Evolutionary conservation across 805 yeast species (phyloP).

Genomic region (Saccharomycopsis fibuligera): DNA sequence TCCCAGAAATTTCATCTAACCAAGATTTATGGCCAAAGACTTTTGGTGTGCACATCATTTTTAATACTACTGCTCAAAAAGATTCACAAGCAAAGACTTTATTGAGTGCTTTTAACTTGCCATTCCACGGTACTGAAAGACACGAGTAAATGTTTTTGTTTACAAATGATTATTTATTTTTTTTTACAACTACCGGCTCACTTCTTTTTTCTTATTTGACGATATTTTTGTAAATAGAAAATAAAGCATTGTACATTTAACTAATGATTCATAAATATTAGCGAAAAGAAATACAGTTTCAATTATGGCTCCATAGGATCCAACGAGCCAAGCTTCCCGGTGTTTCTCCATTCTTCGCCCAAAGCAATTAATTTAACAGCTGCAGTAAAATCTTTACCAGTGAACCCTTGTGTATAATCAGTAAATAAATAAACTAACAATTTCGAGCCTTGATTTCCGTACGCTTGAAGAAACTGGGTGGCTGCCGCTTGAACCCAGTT

Average conservation of each 20-base stretch:
- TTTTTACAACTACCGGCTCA: neutral
- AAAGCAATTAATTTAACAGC: slow-evolving; percentile 71
- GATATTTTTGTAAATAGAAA: no score
- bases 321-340: slow-evolving; percentile 35
- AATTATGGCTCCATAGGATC: slow-evolving; percentile 10
- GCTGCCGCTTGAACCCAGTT: slow-evolving; percentile 94
- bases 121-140: slow-evolving; percentile 56
- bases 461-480: slow-evolving; percentile 43
- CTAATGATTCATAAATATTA: no score
- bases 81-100: slow-evolving; percentile 85
- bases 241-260: no score
- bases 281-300: neutral
- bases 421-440: slow-evolving; percentile 41
- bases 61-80: slow-evolving; percentile 84
- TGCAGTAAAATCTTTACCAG: slow-evolving; percentile 56
- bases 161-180: neutral
- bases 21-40: slow-evolving; percentile 85
- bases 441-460: slow-evolving; percentile 68
- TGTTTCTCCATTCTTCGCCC: slow-evolving; percentile 69
- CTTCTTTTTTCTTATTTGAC: no score
- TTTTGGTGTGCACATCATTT: slow-evolving; percentile 77
- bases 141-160: neutral
- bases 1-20: slow-evolving; percentile 91
- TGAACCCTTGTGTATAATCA: slow-evolving; percentile 48
- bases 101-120: slow-evolving; percentile 75